These are phyloP conservation scores for Fusarium virguliforme DNA, from an alignment of 2,329 filamentous ascomycete genomes.

Conservation along the genomic window DNA sequence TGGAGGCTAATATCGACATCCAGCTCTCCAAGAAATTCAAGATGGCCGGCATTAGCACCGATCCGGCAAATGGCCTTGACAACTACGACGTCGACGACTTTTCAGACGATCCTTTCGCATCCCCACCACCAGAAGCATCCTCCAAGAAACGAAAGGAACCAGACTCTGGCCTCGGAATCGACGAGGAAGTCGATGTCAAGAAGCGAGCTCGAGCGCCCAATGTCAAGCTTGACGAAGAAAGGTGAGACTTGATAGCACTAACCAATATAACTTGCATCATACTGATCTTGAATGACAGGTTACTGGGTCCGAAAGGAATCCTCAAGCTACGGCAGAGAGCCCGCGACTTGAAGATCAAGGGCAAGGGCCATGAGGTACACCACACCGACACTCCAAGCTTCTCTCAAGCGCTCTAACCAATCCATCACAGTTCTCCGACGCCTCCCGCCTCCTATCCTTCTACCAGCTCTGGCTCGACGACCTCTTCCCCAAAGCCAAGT, in stretches of 20 bases:
- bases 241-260: slow-evolving; percentile 61
- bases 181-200: slow-evolving; percentile 86
- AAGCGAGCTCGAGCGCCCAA: slow-evolving; percentile 81
- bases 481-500: slow-evolving; percentile 94
- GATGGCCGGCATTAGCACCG: slow-evolving; percentile 47
- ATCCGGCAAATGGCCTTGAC: slow-evolving; percentile 71
- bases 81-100: slow-evolving; percentile 79
- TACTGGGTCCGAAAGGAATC: slow-evolving; percentile 88
- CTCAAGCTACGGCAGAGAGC: slow-evolving; percentile 83
- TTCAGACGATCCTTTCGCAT: slow-evolving; percentile 64
- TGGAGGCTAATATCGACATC: background rate
- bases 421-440: slow-evolving; percentile 81
- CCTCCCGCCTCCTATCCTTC: slow-evolving; percentile 84
- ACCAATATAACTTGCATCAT: background rate
- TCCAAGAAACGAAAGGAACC: slow-evolving; percentile 66
- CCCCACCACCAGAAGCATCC: slow-evolving; percentile 60
- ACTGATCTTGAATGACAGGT: slow-evolving; percentile 61
- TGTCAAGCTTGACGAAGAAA: slow-evolving; percentile 89
- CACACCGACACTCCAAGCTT: background rate
- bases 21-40: background rate
- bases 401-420: background rate
- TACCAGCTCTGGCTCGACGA: slow-evolving; percentile 99
- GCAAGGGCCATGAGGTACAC: slow-evolving; percentile 90
- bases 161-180: slow-evolving; percentile 78
- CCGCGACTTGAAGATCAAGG: slow-evolving; percentile 83